Evolutionary conservation across 73 alveolate species (phyloP), one percentile per base, ranked within the genome.

Genomic region (Paramecium sonneborni): DNA sequence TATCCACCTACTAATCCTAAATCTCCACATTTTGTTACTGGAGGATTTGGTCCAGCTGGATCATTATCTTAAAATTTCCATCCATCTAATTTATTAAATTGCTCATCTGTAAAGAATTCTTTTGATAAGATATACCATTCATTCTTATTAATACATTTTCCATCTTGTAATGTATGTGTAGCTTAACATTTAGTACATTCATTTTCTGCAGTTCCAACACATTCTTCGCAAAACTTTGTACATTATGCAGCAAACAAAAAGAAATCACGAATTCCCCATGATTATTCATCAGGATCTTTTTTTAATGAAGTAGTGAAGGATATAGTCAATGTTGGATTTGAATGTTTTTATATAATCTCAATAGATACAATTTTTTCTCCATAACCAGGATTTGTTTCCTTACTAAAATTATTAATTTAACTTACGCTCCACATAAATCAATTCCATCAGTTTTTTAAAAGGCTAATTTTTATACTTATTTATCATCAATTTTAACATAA

Each of bases 261-360:
- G 90, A 39, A 79, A 79, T 79, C 90, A 5, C 90, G 23, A 39
- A 79, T 46, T 43, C 90, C 90, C 90, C 90, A 79, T 5, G 90
- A 79, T 44, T 38, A 24, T 79, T 79, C 90, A 43, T 9, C 39
- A 4, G 72, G 44, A 12, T 79, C 90, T 10, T 43, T 43, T 44
- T 46, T 79, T 10, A 79, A 44, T 18, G 90, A 43, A 0, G 76
- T 24, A 3, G 69, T 44, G 14, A 79, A 30, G 4, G 69, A 39
- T n/a, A 79, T 79, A 46, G 69, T 41, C 18, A 79, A 43, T 9
- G 44, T 41, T 30, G 69, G 76, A 43, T 9, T 41, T 0, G 69
- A 30, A 46, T 79, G 90, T 44, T 79, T 79, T 24, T 30, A 34
- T 2, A 39, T 79, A 3, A 79, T 79, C 30, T 79, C 90, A 11